Conservation (phyloP, 768 basidiomycete species). For the Suillus alpinus region DNA sequence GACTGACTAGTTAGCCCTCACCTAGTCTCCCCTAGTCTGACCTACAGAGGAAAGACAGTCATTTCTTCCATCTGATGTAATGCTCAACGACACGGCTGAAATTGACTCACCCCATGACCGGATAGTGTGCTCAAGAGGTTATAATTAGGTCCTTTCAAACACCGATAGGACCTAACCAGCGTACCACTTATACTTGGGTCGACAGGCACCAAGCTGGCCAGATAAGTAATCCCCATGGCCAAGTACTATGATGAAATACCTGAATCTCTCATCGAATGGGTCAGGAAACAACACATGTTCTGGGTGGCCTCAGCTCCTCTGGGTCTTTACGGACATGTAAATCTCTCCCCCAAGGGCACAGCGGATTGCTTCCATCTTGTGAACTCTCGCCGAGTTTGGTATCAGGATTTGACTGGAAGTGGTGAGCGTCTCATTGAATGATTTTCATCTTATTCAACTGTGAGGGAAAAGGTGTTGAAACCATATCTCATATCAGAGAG, state of each 20-base stretch:
- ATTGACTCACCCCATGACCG: too few species aligned
- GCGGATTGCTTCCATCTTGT: constrained; percentile 61
- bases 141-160: too few species aligned
- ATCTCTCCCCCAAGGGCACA: constrained; percentile 70
- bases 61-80: neutral
- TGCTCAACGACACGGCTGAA: too few species aligned
- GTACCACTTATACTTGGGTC: too few species aligned
- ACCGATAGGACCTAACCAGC: too few species aligned
- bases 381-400: constrained; percentile 59
- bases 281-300: constrained; percentile 62
- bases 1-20: neutral
- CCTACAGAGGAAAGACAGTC: neutral
- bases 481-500: constrained; percentile 59
- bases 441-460: neutral
- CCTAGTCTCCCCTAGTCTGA: neutral
- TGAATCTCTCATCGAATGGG: constrained; percentile 52
- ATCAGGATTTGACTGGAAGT: constrained; percentile 69
- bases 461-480: constrained; percentile 47
- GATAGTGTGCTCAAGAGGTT: too few species aligned
- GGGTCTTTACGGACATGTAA: constrained; percentile 53
- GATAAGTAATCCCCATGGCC: constrained; percentile 28
- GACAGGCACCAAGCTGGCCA: too few species aligned
- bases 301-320: constrained; percentile 73
- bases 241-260: constrained; percentile 61
- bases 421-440: constrained; percentile 34